Evolutionary conservation across 768 basidiomycete genomes (phyloP).

Genomic region (Xanthoconium purpureum): DNA sequence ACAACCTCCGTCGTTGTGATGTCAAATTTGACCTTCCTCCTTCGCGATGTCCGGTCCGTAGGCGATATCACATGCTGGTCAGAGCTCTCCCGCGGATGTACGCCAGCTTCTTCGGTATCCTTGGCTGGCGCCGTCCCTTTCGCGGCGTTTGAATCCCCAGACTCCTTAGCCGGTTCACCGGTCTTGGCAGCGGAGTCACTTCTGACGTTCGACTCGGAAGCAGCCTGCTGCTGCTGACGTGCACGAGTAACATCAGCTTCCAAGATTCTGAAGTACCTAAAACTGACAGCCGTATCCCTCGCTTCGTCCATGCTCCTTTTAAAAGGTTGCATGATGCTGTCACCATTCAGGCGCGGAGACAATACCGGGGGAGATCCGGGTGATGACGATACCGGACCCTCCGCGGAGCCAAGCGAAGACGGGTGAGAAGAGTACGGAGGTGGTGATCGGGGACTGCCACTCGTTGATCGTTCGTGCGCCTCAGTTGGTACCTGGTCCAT

Average conservation of each 20-base stretch:
- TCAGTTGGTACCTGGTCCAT: slow-evolving; percentile 24
- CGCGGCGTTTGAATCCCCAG: slow-evolving; percentile 9
- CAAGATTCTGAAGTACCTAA: slow-evolving; percentile 44
- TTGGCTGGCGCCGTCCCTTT: slow-evolving; percentile 9
- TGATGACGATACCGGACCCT: slow-evolving; percentile 21
- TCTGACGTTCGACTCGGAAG: slow-evolving; percentile 3
- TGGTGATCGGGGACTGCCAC: slow-evolving; percentile 27
- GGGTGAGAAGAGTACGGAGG: slow-evolving; percentile 37
- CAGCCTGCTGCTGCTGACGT: slow-evolving; percentile 17
- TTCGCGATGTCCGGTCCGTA: slow-evolving; percentile 40
- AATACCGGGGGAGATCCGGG: slow-evolving; percentile 14
- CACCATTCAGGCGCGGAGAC: slow-evolving; percentile 25
- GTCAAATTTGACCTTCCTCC: slow-evolving; percentile 71
- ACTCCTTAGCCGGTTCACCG: slow-evolving; percentile 8
- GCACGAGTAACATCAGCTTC: slow-evolving; percentile 38
- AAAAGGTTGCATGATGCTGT: slow-evolving; percentile 35
- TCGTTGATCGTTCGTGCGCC: slow-evolving; percentile 14
- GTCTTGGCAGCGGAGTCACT: slow-evolving; percentile 11
- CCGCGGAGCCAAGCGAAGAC: slow-evolving; percentile 29
- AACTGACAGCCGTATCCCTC: slow-evolving; percentile 45
- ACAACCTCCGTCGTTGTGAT: slow-evolving; percentile 51
- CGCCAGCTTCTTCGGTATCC: slow-evolving; percentile 7
- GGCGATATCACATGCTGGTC: slow-evolving; percentile 24
- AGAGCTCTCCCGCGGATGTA: slow-evolving; percentile 16
- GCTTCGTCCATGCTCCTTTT: slow-evolving; percentile 47